These are phyloP conservation scores for Boletus eberwhitei DNA, from an alignment of 768 basidiomycete genomes.

Conservation along the genomic window DNA sequence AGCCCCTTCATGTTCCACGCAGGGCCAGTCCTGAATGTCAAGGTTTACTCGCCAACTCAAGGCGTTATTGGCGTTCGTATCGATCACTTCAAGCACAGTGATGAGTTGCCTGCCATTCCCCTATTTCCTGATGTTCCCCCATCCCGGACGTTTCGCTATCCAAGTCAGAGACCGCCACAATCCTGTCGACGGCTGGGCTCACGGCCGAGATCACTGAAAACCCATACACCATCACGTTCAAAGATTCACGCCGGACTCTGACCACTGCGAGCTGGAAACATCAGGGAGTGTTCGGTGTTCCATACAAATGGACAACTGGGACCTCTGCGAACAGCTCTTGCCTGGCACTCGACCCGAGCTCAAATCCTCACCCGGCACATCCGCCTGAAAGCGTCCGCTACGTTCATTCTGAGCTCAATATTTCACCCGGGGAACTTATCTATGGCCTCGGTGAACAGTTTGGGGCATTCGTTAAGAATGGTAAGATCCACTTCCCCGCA, in stretches of 20 bases:
- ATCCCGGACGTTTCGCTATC: constrained; percentile 41
- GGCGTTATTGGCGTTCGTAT: constrained; percentile 57
- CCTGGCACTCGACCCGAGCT: constrained; percentile 52
- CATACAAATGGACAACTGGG: constrained; percentile 48
- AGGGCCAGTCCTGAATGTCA: constrained; percentile 30
- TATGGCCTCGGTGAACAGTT: constrained; percentile 78
- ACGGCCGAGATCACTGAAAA: constrained; percentile 53
- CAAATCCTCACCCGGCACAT: constrained; percentile 49
- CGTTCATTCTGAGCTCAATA: constrained; percentile 54
- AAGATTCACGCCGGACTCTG: constrained; percentile 33
- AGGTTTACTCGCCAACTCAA: constrained; percentile 53
- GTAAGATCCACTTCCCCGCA: constrained; percentile 36
- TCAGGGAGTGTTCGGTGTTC: constrained; percentile 55
- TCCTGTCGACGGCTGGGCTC: constrained; percentile 46
- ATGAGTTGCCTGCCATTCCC: constrained; percentile 47
- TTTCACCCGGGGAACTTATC: constrained; percentile 67
- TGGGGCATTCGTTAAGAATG: constrained; percentile 72
- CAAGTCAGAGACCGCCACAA: constrained; percentile 22
- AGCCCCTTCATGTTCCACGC: neutral
- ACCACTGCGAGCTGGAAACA: constrained; percentile 48
- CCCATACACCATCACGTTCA: constrained; percentile 63
- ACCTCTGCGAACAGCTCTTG: constrained; percentile 55
- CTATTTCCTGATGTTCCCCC: constrained; percentile 62
- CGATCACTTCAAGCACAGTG: constrained; percentile 46
- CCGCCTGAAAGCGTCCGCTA: constrained; percentile 45